A percentile compares a stretch with the other conserved stretches of the same genome.
Conservation (phyloP, 306 rosid genomes). For the Adenanthera pavonina region DNA sequence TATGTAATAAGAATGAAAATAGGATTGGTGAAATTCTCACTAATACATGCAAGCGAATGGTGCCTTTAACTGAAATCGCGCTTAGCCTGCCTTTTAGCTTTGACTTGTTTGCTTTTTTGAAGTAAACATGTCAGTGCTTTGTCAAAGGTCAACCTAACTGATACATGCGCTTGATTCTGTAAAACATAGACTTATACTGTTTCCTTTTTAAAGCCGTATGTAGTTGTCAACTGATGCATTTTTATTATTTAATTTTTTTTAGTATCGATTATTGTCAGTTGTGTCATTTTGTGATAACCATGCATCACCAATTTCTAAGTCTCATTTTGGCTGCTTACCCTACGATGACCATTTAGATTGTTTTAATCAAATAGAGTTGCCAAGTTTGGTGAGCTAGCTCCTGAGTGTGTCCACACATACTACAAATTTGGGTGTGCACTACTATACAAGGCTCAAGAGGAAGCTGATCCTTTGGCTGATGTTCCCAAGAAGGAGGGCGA, state of each 20-base stretch:
- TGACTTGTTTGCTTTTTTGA: neutral
- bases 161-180: neutral
- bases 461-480: constrained; percentile 85
- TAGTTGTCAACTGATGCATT: constrained; percentile 16
- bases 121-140: neutral
- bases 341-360: constrained; percentile 21
- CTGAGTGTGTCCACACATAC: constrained; percentile 82
- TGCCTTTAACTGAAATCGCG: neutral
- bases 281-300: constrained; percentile 23
- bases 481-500: constrained; percentile 81
- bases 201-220: neutral
- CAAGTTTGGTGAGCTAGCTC: constrained; percentile 85
- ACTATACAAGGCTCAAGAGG: constrained; percentile 92
- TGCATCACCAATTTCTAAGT: neutral
- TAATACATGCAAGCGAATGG: neutral
- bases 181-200: neutral
- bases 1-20: constrained; percentile 3
- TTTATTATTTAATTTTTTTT: neutral
- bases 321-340: neutral
- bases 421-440: constrained; percentile 90
- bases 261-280: neutral
- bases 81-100: neutral
- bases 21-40: neutral
- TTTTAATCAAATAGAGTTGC: constrained; percentile 61
- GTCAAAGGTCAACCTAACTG: neutral